Percentiles rank a stretch among this genome's conserved stretches.
These are phyloP conservation scores for Ophiostoma sp. DNA, from an alignment of 2,329 filamentous ascomycete species.

Conservation along the genomic window DNA sequence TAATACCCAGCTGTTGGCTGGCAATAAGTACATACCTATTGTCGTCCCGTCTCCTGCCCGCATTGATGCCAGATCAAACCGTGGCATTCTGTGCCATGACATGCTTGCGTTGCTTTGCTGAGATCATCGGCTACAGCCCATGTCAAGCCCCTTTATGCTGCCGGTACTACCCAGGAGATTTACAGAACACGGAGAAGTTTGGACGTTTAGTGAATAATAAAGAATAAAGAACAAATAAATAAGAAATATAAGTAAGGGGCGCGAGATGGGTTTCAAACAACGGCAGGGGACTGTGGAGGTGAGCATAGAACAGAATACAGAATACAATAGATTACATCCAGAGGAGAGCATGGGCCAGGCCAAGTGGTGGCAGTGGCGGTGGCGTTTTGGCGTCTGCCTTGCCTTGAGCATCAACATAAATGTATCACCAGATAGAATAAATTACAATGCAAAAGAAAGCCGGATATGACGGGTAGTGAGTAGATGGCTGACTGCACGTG, in stretches of 20 bases:
- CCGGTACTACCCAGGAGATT: not conserved
- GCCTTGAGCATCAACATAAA: not conserved
- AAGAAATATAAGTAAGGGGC: conserved; percentile 2
- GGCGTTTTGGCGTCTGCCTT: not conserved
- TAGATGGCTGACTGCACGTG: not conserved
- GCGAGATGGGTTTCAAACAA: conserved; percentile 1
- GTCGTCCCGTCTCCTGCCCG: not conserved
- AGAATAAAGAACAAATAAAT: not conserved
- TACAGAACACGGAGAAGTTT: not conserved
- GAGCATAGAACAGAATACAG: not conserved
- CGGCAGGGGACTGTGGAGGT: not conserved
- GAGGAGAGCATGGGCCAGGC: not conserved
- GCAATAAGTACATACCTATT: not conserved
- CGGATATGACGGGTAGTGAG: not conserved
- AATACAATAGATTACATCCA: too few species aligned
- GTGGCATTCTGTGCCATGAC: not conserved
- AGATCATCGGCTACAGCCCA: not conserved
- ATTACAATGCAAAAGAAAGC: not conserved
- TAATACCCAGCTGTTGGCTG: too few species aligned
- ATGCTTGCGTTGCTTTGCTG: not conserved
- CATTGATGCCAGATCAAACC: not conserved
- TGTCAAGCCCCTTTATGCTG: conserved; percentile 13
- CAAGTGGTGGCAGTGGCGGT: not conserved
- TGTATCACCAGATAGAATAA: not conserved
- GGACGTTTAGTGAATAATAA: not conserved